Base-by-base conservation (phyloP, 2,329 filamentous ascomycete genomes). In the Magnaporthiopsis incrustans region DNA sequence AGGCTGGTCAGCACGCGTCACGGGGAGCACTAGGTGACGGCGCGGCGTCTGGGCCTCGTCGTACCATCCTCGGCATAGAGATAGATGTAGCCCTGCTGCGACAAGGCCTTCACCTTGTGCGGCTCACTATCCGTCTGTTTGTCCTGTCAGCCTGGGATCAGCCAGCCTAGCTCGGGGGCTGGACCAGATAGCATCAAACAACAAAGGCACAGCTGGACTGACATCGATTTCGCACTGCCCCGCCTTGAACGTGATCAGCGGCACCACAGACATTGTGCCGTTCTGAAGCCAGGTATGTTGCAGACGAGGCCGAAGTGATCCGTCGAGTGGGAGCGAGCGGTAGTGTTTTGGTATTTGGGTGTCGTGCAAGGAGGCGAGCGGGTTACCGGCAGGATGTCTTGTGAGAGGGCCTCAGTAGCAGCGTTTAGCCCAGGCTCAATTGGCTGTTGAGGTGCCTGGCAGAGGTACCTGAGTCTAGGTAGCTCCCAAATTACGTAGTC, bases 221-320 rank as follows among this genome's bases (percentile, higher is more conserved):
- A 96, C 92, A 75, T 93, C 88, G 66, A 94, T 76, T 63, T 95
- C 88, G 79, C 94, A 98, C 76, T 85, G 86, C 76, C 94, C 94
- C 68, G 94, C 94, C 83, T 97, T 97, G 85, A 98, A 98, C 22
- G 92, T 96, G 75, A 98, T 93, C 73, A 97, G 85, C 38, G 94
- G 92, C 69, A 83, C 76, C 77, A 91, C 87, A 67, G 93, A 91
- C 92, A 97, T 97, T 68, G 27, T 66, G 66, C 44, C 38, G 60
- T 61, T 22, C 6, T 53, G 18, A 53, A 53, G 44, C 44, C 22
- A 53, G n/a, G 44, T 25, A 1, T 56, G 60, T n/a, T 7, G 15
- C 50, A 7, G 10, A 22, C 12, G 60, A n/a, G 26, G 15, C 25
- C 38, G 26, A 38, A 61, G 25, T 53, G 60, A n/a, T 53, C 44